A percentile compares a stretch with the other conserved stretches of the same genome.
These are phyloP conservation scores for Neltuma alba DNA, from an alignment of 306 rosid genomes.

Conservation along the genomic window DNA sequence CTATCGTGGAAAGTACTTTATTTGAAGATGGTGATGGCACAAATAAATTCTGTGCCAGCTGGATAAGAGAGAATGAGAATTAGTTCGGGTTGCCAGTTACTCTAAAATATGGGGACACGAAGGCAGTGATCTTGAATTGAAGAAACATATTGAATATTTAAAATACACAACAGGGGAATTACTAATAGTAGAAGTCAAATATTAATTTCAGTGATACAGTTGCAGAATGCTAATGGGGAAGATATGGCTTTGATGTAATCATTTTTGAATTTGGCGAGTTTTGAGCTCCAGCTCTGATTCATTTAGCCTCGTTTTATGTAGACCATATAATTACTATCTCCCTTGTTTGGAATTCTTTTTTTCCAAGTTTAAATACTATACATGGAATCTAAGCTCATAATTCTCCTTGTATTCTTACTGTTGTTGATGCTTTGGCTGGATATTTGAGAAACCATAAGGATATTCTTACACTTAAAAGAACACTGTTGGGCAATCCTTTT, in stretches of 20 bases:
- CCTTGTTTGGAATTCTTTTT: constrained; percentile 8
- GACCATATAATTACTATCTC: not conserved
- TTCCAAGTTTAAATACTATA: not conserved
- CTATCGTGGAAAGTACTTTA: too few species aligned
- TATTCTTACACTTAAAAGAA: not conserved
- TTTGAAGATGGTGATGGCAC: too few species aligned
- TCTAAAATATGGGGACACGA: not conserved
- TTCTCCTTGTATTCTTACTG: not conserved
- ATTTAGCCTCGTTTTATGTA: not conserved
- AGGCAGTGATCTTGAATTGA: not conserved
- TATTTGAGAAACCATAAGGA: constrained; percentile 3
- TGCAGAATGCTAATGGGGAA: too few species aligned
- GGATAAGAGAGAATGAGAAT: constrained; percentile 11
- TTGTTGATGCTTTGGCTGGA: not conserved
- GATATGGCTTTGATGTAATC: too few species aligned
- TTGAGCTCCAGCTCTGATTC: constrained; percentile 3
- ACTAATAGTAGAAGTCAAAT: not conserved
- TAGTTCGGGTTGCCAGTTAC: not conserved
- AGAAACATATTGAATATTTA: not conserved
- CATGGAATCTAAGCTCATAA: not conserved
- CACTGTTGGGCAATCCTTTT: not conserved
- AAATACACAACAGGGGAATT: constrained; percentile 5
- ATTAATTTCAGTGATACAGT: too few species aligned
- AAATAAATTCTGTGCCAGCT: too few species aligned
- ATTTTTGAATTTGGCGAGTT: not conserved